Base-by-base conservation (phyloP, 2,329 filamentous ascomycete species). In the Curvularia verruculosa region DNA sequence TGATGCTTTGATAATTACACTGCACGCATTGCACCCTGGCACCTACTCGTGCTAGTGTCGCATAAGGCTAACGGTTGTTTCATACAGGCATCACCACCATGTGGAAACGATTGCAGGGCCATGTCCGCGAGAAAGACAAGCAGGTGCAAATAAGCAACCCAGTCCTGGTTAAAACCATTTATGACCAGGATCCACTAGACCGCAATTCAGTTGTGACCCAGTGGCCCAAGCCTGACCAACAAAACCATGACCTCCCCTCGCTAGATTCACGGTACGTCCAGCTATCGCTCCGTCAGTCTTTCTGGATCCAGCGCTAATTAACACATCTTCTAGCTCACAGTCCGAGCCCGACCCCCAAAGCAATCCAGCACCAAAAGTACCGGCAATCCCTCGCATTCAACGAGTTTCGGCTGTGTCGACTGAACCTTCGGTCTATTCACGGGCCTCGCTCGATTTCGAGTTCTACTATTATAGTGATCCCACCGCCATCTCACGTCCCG, bases 391-490 rank as follows among this genome's bases (percentile, higher is more conserved):
- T 31, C 88, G 88, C 12, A 64, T 87, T 46, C 89, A 89, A 28
- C 65, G 67, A 52, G 58, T 59, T 3, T 72, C 72, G 10, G 67
- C 71, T 57, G 66, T 67, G 12, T 68, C 69, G 10, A 72, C 73
- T 36, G 66, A 70, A 21, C 88, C 87, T 29, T 89, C 88, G 15
- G 64, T 87, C 45, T 89, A 89, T 71, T 86, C 86, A 44, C 82
- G 84, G 70, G 81, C 79, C 43, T 85, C 81, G 58, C 81, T 81
- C 13, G 63, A 67, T 21, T 21, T 61, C 19, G 63, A 67, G 24
- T 21, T 61, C 19, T 64, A 71, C 49, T 64, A 59, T 51, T 61
- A 67, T 57, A 58, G 69, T 23, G 61, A 70, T 24, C 61, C 59
- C n/a, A 51, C 63, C 12, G 51, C 60, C 23, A 49, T 53, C 31